Conservation (phyloP, 2,329 filamentous ascomycete genomes). For the Fusarium illudens region DNA sequence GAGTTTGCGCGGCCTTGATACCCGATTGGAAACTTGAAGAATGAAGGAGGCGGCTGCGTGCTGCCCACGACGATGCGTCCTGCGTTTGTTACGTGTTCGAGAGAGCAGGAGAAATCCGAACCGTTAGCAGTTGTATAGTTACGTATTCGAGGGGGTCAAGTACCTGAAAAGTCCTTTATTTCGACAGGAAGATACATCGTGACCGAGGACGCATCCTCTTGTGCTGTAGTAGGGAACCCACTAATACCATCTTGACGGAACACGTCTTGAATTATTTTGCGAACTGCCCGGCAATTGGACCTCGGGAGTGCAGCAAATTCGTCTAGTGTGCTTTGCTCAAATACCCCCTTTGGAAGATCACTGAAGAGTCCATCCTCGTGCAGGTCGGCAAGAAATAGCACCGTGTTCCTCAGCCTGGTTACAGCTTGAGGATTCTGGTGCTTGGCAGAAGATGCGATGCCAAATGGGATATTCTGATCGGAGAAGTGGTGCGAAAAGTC, state of each 20-base stretch:
- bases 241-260: not conserved
- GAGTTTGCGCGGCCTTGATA: constrained; percentile 65
- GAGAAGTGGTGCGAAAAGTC: constrained; percentile 55
- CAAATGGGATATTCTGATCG: constrained; percentile 62
- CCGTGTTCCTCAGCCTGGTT: constrained; percentile 59
- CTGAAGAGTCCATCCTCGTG: constrained; percentile 40
- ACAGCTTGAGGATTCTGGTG: constrained; percentile 54
- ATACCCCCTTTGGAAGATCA: constrained; percentile 12
- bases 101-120: constrained; percentile 64
- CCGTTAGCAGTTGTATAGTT: not conserved
- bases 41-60: constrained; percentile 53
- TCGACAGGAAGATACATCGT: constrained; percentile 63
- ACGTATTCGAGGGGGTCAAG: not conserved
- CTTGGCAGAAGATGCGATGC: constrained; percentile 54
- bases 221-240: constrained; percentile 9
- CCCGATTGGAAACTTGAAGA: constrained; percentile 58
- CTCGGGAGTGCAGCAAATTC: constrained; percentile 15
- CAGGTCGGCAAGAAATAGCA: constrained; percentile 61
- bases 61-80: constrained; percentile 51
- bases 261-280: not conserved
- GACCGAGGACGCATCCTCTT: constrained; percentile 25
- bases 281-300: not conserved
- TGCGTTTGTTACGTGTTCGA: constrained; percentile 62
- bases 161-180: constrained; percentile 61
- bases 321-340: constrained; percentile 13